Base-by-base conservation (phyloP, 768 basidiomycete species). In the Tremella fuciformis region DNA sequence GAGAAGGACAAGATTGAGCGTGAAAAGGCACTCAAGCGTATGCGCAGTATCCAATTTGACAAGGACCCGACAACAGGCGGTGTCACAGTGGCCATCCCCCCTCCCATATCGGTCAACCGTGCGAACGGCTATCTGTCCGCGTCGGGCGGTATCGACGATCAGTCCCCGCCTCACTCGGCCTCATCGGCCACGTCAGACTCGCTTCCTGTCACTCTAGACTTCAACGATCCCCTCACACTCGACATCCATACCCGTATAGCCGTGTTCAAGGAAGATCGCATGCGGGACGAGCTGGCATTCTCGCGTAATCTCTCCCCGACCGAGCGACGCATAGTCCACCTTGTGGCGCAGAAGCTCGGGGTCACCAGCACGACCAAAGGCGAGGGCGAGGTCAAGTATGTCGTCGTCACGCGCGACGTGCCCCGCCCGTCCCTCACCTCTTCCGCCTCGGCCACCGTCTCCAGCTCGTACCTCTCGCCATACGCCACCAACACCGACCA, bases 1-100 rank as follows among this genome's bases (percentile, higher is more conserved):
- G 96, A 99, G 79, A 99, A 99, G 80, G 96, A 99, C 74, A 85
- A 91, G 57, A 99, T 98, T 73, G 96, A 99, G 78, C 81, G 94
- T 57, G 94, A 98, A 81, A 99, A 99, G 81, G 96, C 96, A 1
- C 85, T 99, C 62, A 88, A 93, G 64, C 84, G 96, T 61, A 99
- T 99, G 93, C 86, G 90, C 66, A 92, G 89, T 47, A 94, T 96
- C 85, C 92, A 97, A 74, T 78, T 96, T 26, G 89, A 66, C 50
- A 64, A 60, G 46, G 58, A 53, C 37, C 29, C 29, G 29, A 34
- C 29, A 4, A 34, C 29, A 34, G 29, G 29, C 29, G 29, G 29
- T 34, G 29, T 34, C 29, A 34, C 29, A 4, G 29, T 34, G 6
- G 29, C 29, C 29, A 57, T 57, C 18, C 60, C 58, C 25, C 50